Conservation (phyloP, 208 protist genomes). For the Crithidia expoeki region DNA sequence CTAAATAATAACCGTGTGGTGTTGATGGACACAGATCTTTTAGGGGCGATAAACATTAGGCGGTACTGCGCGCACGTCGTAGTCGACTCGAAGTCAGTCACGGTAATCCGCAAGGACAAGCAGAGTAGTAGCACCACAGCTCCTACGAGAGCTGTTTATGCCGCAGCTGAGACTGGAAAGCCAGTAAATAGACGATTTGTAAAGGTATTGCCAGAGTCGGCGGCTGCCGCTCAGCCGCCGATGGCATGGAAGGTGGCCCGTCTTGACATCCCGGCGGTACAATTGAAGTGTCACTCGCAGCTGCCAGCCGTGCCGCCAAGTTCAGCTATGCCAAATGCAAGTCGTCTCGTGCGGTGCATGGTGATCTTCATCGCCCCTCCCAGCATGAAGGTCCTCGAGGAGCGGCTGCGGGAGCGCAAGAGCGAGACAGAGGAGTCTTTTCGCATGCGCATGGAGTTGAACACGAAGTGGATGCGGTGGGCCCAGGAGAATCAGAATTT, state of each 20-base stretch:
- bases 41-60: conserved; percentile 71
- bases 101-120: conserved; percentile 1
- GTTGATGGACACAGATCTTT: conserved; percentile 86
- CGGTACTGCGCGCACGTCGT: conserved; percentile 44
- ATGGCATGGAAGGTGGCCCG: conserved; percentile 14
- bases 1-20: conserved; percentile 46
- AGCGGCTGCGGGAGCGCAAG: conserved; percentile 74
- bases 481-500: conserved; percentile 46
- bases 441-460: conserved; percentile 52
- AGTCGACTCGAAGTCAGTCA: conserved; percentile 14
- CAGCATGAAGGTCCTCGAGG: conserved; percentile 58
- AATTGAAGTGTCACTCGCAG: conserved; percentile 5
- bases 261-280: background rate
- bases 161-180: background rate
- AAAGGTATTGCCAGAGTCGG: conserved; percentile 5
- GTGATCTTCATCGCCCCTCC: conserved; percentile 85
- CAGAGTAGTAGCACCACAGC: background rate
- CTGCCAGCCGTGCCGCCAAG: conserved; percentile 11
- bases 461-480: conserved; percentile 64
- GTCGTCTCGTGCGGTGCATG: conserved; percentile 44
- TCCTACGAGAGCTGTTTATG: background rate
- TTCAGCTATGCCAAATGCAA: conserved; percentile 4
- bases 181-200: background rate
- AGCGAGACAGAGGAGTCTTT: conserved; percentile 87
- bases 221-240: background rate